Base-by-base conservation (phyloP, 1,139 yeast genomes). In the Blastobotrys proliferans region DNA sequence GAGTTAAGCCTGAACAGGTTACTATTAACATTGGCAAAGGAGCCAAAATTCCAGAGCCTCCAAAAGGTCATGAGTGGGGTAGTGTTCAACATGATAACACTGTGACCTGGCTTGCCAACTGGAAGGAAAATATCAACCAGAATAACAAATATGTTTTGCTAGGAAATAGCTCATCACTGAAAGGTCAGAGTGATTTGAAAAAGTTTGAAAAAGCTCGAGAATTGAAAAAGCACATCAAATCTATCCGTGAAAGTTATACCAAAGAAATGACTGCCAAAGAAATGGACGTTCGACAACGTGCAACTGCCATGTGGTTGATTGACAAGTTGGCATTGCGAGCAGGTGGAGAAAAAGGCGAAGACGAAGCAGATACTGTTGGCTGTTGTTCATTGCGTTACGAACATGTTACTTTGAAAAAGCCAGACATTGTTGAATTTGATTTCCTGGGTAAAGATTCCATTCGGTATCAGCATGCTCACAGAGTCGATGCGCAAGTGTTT, bases 291-390 rank as follows among this genome's bases (percentile, higher is more conserved):
- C 75, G 98, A 50, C 97, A 92, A 67, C 78, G 90, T 61, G 97
- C 97, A 3, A 86, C 94, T 1, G 97, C 97, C 2, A 86, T 92
- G 41, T 92, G 90, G 62, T 73, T 92, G 41, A 90, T 92, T 60
- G 98, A 92, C 68, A 79, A 82, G n/a, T 82, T 88, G 60, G 97
- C 97, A 0, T 74, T 92, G 51, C 85, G 97, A 83, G 97, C 97
- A 0, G 97, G 97, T 61, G 97, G 97, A 55, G 97, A 92, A 66
- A 90, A 90, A 63, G 86, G 94, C 14, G 97, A 90, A 8, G 97
- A 92, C 57, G 97, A 90, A 61, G 97, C 97, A 2, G 98, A 92
- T 62, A 90, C 98, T 1, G 98, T 90, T 35, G 98, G 98, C 35
- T 90, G 98, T 67, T 90, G 97, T 66, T 90, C 97, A 1, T 73